phyloP scores from a whole-genome alignment of 768 basidiomycete species.

The Pilatotrama ljubarskyi region DNA sequence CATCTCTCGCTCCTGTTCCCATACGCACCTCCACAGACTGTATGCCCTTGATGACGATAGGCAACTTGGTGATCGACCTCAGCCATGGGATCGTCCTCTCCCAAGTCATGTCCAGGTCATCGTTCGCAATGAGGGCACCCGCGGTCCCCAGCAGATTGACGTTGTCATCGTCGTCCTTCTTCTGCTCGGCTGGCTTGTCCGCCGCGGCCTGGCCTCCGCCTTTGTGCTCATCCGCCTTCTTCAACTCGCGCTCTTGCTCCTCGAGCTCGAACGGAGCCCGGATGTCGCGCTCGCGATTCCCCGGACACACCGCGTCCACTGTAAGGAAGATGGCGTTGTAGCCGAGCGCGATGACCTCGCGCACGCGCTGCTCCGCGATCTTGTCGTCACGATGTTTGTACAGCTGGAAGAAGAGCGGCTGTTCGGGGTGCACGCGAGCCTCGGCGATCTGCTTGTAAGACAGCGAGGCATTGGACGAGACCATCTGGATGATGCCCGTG shows the following conservation, averaged over 20 bases:
- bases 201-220: conserved; percentile 23
- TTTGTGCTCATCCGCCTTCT: conserved; percentile 9
- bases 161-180: conserved; percentile 34
- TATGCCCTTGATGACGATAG: conserved; percentile 77
- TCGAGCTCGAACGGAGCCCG: conserved; percentile 58
- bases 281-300: conserved; percentile 78
- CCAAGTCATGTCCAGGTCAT: conserved; percentile 80
- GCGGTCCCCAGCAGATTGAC: conserved; percentile 60
- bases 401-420: conserved; percentile 78
- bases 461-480: conserved; percentile 74
- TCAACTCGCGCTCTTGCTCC: conserved; percentile 37
- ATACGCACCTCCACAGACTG: conserved; percentile 67
- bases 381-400: conserved; percentile 78
- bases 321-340: conserved; percentile 91
- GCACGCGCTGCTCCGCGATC: conserved; percentile 67
- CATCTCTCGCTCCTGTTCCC: conserved; percentile 21
- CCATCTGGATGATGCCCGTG: conserved; percentile 81
- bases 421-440: conserved; percentile 51
- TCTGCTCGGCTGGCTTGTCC: conserved; percentile 31
- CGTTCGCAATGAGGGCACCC: conserved; percentile 62
- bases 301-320: conserved; percentile 83
- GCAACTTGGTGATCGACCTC: conserved; percentile 64
- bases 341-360: conserved; percentile 68
- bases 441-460: conserved; percentile 63
- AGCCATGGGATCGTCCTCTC: conserved; percentile 82